These are phyloP conservation scores for Fusarium nanum DNA, from an alignment of 2,329 filamentous ascomycete species.

Conservation along the genomic window DNA sequence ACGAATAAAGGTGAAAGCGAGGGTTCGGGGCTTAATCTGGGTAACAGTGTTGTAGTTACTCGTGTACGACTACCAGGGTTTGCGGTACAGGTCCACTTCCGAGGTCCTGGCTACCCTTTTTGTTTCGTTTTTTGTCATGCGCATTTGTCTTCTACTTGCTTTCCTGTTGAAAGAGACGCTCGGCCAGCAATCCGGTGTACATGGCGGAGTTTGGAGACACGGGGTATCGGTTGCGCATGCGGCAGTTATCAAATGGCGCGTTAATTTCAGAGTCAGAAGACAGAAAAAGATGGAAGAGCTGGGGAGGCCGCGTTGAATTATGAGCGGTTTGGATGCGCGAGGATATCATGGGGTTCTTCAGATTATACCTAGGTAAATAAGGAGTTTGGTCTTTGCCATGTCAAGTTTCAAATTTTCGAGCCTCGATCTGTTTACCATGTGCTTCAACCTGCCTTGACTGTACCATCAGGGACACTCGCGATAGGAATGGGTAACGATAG, in stretches of 20 bases:
- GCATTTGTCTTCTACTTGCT: conserved; percentile 26
- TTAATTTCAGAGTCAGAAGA: conserved; percentile 31
- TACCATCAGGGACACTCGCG: background rate
- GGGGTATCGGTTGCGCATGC: conserved; percentile 20
- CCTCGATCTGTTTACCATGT: background rate
- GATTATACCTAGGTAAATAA: conserved; percentile 47
- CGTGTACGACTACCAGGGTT: conserved; percentile 50
- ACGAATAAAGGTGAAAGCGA: conserved; percentile 34
- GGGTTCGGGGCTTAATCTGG: conserved; percentile 46
- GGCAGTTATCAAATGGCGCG: conserved; percentile 18
- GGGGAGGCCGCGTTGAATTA: conserved; percentile 13
- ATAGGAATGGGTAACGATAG: background rate
- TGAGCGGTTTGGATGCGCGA: conserved; percentile 36
- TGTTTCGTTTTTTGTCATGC: conserved; percentile 24
- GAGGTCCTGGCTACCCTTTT: conserved; percentile 32
- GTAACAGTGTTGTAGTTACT: conserved; percentile 49
- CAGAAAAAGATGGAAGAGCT: conserved; percentile 5
- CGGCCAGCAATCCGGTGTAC: conserved; percentile 31
- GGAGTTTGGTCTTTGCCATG: conserved; percentile 36
- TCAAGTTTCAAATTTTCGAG: conserved; percentile 6
- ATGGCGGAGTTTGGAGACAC: conserved; percentile 25
- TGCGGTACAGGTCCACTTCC: conserved; percentile 41
- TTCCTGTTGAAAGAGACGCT: conserved; percentile 30
- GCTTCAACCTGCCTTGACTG: background rate
- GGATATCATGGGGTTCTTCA: conserved; percentile 40